Conservation (phyloP, 2,329 filamentous ascomycete species). For the Talaromyces islandicus region DNA sequence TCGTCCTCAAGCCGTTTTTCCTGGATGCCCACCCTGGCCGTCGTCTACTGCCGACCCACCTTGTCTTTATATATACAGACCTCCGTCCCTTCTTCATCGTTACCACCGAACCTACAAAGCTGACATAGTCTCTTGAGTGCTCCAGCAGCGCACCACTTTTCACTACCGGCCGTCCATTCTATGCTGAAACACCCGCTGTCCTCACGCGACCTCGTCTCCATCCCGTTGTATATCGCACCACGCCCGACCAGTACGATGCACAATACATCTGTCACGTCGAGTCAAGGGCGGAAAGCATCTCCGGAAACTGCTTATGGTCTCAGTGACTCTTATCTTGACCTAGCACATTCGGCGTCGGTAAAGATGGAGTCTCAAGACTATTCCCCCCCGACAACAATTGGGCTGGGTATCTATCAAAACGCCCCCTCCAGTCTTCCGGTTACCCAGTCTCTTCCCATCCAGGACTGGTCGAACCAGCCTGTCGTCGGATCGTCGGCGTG, state of each 20-base stretch:
- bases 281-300: constrained; percentile 12
- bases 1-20: constrained; percentile 2
- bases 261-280: constrained; percentile 16
- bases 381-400: constrained; percentile 15
- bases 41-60: constrained; percentile 1
- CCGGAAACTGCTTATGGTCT: constrained; percentile 9
- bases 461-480: constrained; percentile 19
- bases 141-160: not conserved
- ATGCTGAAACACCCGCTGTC: not conserved
- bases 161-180: not conserved
- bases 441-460: constrained; percentile 16
- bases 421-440: constrained; percentile 16
- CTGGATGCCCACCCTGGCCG: not conserved
- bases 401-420: constrained; percentile 27
- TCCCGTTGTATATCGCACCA: not conserved
- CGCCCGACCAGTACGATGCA: constrained; percentile 16
- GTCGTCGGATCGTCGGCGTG: constrained; percentile 14
- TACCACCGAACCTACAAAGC: constrained; percentile 1
- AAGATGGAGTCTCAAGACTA: constrained; percentile 9
- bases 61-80: constrained; percentile 11
- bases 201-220: not conserved
- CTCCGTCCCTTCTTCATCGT: constrained; percentile 13
- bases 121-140: not conserved
- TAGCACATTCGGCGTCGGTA: constrained; percentile 9
- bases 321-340: constrained; percentile 20